Evolutionary conservation across 2,329 filamentous ascomycete species (phyloP), one percentile per base, ranked within the genome.

Genomic region (Grosmannia clavigera): DNA sequence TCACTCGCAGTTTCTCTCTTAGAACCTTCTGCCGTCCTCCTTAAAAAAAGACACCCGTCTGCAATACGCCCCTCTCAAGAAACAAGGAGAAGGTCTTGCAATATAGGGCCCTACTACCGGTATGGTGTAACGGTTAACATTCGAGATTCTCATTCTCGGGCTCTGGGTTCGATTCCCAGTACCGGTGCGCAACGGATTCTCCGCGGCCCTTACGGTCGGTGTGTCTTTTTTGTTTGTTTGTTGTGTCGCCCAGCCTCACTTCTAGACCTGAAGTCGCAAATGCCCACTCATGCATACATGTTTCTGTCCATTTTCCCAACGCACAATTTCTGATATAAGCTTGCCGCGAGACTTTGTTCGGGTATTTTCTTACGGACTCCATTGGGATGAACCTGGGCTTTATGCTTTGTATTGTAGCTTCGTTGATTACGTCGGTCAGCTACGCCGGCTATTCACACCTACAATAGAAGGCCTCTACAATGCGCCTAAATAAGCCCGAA

Each of bases 151-250:
- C 64, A 65, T 59, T 66, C 63, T 64, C 56, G 62, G 56, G 64
- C 64, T 58, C 64, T 63, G 64, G 64, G 64, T 66, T 66, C 64
- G 64, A 66, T 59, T 66, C 64, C 64, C 64, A 63, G 64, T 66
- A 66, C 60, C 63, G 64, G 64, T 65, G 64, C 14, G 12, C 53
- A 40, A 40, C 9, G 5, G 5, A 9, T n/a, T 22, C 27, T 11
- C 29, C 11, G 3, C 14, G 4, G 12, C 12, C 38, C 19, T 40
- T 9, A 14, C 38, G 38, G 9, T 5, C 12, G 14, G 9, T 14
- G 31, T 56, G 3, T 33, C n/a, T 29, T 27, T 19, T 43, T 57
- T 55, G 43, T 38, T 43, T 33, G 29, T 19, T 35, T 40, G 11
- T 29, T 10, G 19, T 33, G 5, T 12, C 35, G 10, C 53, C 16